Conservation (phyloP, 1,139 yeast genomes). For the Pichia sp. region DNA sequence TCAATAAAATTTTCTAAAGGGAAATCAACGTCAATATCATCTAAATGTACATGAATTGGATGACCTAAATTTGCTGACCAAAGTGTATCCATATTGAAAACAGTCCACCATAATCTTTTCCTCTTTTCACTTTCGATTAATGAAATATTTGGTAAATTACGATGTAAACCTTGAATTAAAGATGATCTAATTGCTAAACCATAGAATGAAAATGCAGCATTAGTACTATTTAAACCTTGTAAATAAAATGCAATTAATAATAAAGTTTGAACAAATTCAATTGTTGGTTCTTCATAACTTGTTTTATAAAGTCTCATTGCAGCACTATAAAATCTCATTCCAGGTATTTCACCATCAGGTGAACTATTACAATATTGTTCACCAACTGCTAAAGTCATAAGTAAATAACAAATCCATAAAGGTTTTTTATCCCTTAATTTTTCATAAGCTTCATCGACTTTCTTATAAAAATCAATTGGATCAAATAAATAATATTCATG, state of each 20-base stretch:
- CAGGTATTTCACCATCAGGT: slow-evolving; percentile 20
- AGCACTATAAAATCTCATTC: slow-evolving; percentile 30
- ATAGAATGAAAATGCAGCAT: slow-evolving; percentile 39
- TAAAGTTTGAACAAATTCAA: slow-evolving; percentile 38
- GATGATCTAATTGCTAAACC: slow-evolving; percentile 43
- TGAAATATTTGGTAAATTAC: slow-evolving; percentile 27
- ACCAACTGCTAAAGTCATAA: slow-evolving; percentile 26
- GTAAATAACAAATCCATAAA: slow-evolving; percentile 23
- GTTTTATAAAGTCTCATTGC: slow-evolving; percentile 36
- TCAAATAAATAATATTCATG: slow-evolving; percentile 37
- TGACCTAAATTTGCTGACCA: slow-evolving; percentile 43
- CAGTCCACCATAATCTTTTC: slow-evolving; percentile 48
- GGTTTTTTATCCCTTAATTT: slow-evolving; percentile 25
- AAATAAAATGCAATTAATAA: slow-evolving; percentile 39
- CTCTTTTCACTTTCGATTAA: slow-evolving; percentile 31
- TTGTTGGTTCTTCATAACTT: slow-evolving; percentile 34
- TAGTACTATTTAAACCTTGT: slow-evolving; percentile 40
- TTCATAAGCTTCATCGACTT: slow-evolving; percentile 29
- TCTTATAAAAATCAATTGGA: slow-evolving; percentile 16
- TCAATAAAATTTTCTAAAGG: slow-evolving; percentile 34
- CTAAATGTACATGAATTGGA: slow-evolving; percentile 40
- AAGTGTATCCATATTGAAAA: slow-evolving; percentile 40
- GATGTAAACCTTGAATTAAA: slow-evolving; percentile 38
- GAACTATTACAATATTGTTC: slow-evolving; percentile 29
- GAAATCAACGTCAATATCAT: slow-evolving; percentile 43